Percentiles rank a stretch among this genome's conserved stretches.
Conservation (phyloP, 768 basidiomycete species). For the Tulasnella sp. region DNA sequence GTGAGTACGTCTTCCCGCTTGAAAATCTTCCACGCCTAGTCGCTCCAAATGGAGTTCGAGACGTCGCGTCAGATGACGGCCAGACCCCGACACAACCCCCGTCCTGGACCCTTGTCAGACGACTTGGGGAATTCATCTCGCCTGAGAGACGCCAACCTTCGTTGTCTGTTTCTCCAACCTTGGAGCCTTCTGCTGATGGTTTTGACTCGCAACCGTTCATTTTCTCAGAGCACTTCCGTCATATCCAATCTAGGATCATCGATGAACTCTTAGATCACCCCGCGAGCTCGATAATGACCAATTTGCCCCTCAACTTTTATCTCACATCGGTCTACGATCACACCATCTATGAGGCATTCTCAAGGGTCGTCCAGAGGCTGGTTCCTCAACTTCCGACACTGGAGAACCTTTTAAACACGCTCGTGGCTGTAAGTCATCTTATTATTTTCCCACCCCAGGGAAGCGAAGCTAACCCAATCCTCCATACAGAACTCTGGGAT, state of each 20-base stretch:
- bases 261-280: conserved; percentile 73
- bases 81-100: conserved; percentile 2
- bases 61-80: conserved; percentile 11
- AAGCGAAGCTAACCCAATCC: not conserved
- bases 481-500: conserved; percentile 74
- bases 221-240: conserved; percentile 75
- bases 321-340: conserved; percentile 93
- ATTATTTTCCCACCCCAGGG: not conserved
- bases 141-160: not conserved
- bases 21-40: not conserved
- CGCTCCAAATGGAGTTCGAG: conserved; percentile 14
- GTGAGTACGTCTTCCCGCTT: conserved; percentile 44
- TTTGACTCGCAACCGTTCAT: conserved; percentile 18
- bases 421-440: conserved; percentile 58
- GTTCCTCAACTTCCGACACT: conserved; percentile 80
- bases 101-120: conserved; percentile 13
- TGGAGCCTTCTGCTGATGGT: not conserved
- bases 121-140: conserved; percentile 20
- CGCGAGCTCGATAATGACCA: conserved; percentile 50
- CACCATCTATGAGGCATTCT: conserved; percentile 87
- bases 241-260: conserved; percentile 80
- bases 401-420: conserved; percentile 82
- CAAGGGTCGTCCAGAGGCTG: conserved; percentile 80
- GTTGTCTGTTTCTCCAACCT: not conserved
- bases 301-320: conserved; percentile 78